Evolutionary conservation across 148 eudicot genomes (phyloP).

Genomic region (Nepenthes gracilis): DNA sequence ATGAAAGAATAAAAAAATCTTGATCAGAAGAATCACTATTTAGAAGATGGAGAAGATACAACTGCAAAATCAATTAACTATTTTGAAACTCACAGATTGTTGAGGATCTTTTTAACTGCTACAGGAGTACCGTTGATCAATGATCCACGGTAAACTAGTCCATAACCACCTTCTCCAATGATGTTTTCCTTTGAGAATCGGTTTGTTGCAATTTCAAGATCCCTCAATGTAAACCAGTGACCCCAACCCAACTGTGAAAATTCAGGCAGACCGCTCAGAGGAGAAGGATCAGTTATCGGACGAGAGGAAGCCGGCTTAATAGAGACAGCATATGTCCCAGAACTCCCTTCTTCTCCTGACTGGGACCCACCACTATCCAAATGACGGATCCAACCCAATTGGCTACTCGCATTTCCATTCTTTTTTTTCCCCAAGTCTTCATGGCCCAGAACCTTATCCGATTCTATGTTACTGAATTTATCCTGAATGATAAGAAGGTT

Average conservation of each 20-base stretch:
- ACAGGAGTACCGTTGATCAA: slow-evolving; percentile 59
- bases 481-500: slow-evolving; percentile 40
- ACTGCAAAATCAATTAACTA: background rate
- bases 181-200: slow-evolving; percentile 65
- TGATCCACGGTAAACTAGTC: slow-evolving; percentile 51
- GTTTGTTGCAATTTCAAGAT: slow-evolving; percentile 53
- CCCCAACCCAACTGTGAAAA: slow-evolving; percentile 81
- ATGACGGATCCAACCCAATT: slow-evolving; percentile 41
- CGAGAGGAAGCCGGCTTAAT: slow-evolving; percentile 42
- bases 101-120: slow-evolving; percentile 56
- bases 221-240: slow-evolving; percentile 70
- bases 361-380: slow-evolving; percentile 33
- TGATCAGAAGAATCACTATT: too few relatives aligned
- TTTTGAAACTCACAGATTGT: slow-evolving; percentile 40
- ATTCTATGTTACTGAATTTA: slow-evolving; percentile 41
- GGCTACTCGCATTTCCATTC: slow-evolving; percentile 36
- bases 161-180: slow-evolving; percentile 76
- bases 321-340: slow-evolving; percentile 23
- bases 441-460: slow-evolving; percentile 33
- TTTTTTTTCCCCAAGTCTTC: slow-evolving; percentile 32
- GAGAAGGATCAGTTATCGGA: slow-evolving; percentile 59
- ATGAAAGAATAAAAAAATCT: too few relatives aligned
- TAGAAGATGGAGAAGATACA: too few relatives aligned
- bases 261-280: slow-evolving; percentile 57
- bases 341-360: slow-evolving; percentile 51